These are phyloP conservation scores for Cytospora piceicola DNA, from an alignment of 2,329 filamentous ascomycete species.

Conservation along the genomic window DNA sequence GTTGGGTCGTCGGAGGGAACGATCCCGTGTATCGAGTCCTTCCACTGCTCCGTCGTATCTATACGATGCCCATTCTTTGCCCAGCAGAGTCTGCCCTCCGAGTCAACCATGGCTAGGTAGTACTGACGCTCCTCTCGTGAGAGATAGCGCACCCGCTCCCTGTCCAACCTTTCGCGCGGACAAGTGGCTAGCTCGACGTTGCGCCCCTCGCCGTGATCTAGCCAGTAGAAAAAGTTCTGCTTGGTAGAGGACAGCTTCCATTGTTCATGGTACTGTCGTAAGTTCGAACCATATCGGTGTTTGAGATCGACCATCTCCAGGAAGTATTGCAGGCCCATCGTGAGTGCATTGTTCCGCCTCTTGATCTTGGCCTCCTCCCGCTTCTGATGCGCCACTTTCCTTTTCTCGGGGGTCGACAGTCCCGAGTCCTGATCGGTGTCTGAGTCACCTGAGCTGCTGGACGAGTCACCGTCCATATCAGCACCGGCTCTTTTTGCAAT, in stretches of 20 bases:
- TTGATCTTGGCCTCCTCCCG: constrained; percentile 56
- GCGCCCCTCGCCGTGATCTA: constrained; percentile 79
- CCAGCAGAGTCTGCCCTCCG: constrained; percentile 79
- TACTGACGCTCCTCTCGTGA: constrained; percentile 79
- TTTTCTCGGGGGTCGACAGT: constrained; percentile 43
- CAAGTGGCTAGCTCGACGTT: constrained; percentile 71
- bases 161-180: constrained; percentile 73
- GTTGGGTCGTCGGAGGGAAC: constrained; percentile 65
- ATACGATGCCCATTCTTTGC: constrained; percentile 80
- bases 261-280: constrained; percentile 78
- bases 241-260: constrained; percentile 78
- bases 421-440: constrained; percentile 42
- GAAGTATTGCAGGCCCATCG: constrained; percentile 87
- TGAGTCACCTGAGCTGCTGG: constrained; percentile 49
- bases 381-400: constrained; percentile 43
- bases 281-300: constrained; percentile 83
- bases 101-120: constrained; percentile 79
- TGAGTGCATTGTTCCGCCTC: constrained; percentile 69
- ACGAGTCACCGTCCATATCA: constrained; percentile 55
- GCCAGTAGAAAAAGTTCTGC: constrained; percentile 94
- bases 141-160: constrained; percentile 81
- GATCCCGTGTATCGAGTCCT: constrained; percentile 78
- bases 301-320: constrained; percentile 83
- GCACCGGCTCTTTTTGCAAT: constrained; percentile 74
- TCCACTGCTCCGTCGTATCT: constrained; percentile 74